Evolutionary conservation across 2,329 filamentous ascomycete species (phyloP).

Genomic region (Aureobasidium sp.): DNA sequence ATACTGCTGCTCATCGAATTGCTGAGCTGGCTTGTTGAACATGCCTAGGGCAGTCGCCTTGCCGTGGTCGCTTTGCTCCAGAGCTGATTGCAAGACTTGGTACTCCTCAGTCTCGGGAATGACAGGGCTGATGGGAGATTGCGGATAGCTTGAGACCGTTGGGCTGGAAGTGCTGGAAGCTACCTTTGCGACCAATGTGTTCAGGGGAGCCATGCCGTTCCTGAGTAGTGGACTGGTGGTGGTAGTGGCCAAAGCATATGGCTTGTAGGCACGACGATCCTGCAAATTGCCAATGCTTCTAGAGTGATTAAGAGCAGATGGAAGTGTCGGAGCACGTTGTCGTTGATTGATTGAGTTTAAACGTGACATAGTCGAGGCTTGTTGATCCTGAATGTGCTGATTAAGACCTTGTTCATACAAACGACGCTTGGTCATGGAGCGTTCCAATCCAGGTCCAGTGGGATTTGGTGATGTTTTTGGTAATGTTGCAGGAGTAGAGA

Average conservation of each 20-base stretch:
- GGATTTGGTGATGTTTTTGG: constrained; percentile 24
- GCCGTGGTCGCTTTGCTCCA: constrained; percentile 69
- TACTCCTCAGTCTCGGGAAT: constrained; percentile 67
- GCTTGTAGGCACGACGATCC: constrained; percentile 31
- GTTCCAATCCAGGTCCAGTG: constrained; percentile 43
- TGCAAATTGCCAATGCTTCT: constrained; percentile 62
- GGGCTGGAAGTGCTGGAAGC: constrained; percentile 35
- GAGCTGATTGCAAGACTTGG: constrained; percentile 50
- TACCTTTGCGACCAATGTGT: constrained; percentile 2
- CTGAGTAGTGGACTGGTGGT: constrained; percentile 28
- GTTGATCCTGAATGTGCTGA: constrained; percentile 73
- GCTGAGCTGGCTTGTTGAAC: constrained; percentile 64
- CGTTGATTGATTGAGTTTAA: constrained; percentile 66
- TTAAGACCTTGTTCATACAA: constrained; percentile 78
- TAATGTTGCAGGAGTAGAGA: constrained; percentile 31
- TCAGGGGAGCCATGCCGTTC: background rate
- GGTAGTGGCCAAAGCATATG: constrained; percentile 30
- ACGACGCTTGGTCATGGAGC: constrained; percentile 63
- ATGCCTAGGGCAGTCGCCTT: constrained; percentile 71
- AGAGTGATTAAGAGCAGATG: constrained; percentile 26
- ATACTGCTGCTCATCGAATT: constrained; percentile 81
- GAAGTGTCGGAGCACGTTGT: constrained; percentile 49
- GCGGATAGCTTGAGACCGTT: constrained; percentile 29
- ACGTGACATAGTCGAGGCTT: constrained; percentile 66
- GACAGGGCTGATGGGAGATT: constrained; percentile 57